phyloP scores from a whole-genome alignment of 1,284 basidiomycete genomes.

The Golubevia sp. region DNA sequence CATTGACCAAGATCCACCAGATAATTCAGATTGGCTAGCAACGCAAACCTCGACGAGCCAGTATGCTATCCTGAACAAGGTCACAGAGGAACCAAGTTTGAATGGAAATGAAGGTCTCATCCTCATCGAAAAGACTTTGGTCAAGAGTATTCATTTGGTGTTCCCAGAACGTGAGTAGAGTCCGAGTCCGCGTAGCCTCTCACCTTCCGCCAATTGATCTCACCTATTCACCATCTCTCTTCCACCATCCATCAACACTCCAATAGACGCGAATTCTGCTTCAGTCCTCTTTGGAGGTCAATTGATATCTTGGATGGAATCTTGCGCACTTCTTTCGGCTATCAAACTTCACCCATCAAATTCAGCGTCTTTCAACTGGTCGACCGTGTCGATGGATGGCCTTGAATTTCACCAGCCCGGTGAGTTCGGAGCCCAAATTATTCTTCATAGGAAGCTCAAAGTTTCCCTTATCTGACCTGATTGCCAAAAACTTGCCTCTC shows the following conservation, averaged over 20 bases:
- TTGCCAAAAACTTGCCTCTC: too few relatives aligned
- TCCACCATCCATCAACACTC: too few relatives aligned
- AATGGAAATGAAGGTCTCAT: not conserved
- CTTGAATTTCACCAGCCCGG: conserved; percentile 39
- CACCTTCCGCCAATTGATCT: too few relatives aligned
- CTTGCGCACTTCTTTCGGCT: conserved; percentile 29
- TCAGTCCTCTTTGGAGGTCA: conserved; percentile 42
- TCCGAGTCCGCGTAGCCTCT: too few relatives aligned
- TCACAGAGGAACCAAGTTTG: not conserved
- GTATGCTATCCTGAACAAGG: too few relatives aligned
- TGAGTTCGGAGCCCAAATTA: conserved; percentile 33
- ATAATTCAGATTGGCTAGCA: not conserved
- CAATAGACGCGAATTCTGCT: conserved; percentile 26
- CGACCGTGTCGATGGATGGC: conserved; percentile 40
- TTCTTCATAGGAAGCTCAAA: too few relatives aligned
- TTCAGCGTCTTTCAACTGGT: conserved; percentile 12
- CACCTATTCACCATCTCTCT: too few relatives aligned
- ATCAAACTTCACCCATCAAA: conserved; percentile 17
- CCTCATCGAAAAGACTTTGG: conserved; percentile 24
- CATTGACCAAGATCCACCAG: not conserved
- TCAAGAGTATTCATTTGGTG: conserved; percentile 32
- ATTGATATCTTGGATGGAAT: conserved; percentile 50
- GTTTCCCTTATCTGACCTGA: too few relatives aligned
- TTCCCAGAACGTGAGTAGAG: conserved; percentile 27
- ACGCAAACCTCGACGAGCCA: too few relatives aligned